Percentiles rank a stretch among this genome's conserved stretches.
These are phyloP conservation scores for Epichloe aotearoae DNA, from an alignment of 2,329 filamentous ascomycete species.

Conservation along the genomic window DNA sequence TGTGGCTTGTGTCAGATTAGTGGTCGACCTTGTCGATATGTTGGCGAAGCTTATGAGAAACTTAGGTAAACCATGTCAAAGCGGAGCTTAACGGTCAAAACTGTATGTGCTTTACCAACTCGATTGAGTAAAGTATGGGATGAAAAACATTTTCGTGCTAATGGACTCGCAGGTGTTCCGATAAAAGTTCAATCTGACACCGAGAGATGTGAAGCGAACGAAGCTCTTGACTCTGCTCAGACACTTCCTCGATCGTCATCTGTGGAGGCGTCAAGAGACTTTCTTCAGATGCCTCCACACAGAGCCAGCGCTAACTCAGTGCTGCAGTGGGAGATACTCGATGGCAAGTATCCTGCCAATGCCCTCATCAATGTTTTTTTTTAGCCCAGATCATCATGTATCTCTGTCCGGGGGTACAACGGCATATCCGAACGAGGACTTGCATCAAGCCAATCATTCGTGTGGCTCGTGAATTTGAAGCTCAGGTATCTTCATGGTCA, in stretches of 20 bases:
- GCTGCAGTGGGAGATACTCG: conserved; percentile 9
- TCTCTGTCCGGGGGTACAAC: not conserved
- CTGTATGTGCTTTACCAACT: not conserved
- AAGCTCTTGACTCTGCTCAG: not conserved
- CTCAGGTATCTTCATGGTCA: conserved; percentile 12
- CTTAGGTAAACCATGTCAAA: conserved; percentile 8
- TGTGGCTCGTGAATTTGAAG: conserved; percentile 13
- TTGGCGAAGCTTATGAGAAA: conserved; percentile 8
- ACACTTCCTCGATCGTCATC: not conserved
- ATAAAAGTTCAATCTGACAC: not conserved
- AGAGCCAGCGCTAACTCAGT: conserved; percentile 10
- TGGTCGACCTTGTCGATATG: conserved; percentile 10
- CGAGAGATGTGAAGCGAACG: not conserved
- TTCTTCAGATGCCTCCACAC: conserved; percentile 11
- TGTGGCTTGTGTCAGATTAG: conserved; percentile 8
- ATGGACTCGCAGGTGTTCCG: not conserved
- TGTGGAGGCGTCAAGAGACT: conserved; percentile 9
- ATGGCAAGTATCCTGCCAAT: conserved; percentile 8
- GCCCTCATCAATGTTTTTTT: conserved; percentile 9
- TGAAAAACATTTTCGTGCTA: no score
- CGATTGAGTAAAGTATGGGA: not conserved
- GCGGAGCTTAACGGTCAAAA: not conserved
- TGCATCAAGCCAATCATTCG: conserved; percentile 9
- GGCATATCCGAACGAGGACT: not conserved
- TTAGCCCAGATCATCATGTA: conserved; percentile 2